These are phyloP conservation scores for Penicillium soppii DNA, from an alignment of 495 filamentous ascomycete genomes.

Conservation along the genomic window DNA sequence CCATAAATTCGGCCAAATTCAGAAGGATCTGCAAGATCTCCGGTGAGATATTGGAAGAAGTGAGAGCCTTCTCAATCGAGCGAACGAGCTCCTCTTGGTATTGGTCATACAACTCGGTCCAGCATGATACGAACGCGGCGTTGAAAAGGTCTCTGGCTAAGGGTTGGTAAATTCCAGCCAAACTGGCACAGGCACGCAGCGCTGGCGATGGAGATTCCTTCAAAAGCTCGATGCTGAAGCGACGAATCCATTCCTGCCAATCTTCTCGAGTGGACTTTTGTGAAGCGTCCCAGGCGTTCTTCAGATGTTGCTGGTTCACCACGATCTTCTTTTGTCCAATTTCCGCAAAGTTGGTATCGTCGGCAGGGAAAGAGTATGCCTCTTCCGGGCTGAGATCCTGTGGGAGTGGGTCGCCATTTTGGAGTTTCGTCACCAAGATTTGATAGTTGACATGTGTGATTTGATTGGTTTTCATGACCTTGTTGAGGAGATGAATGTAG, in stretches of 20 bases:
- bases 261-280: conserved; percentile 96
- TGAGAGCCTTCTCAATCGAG: conserved; percentile 92
- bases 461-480: conserved; percentile 61
- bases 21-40: conserved; percentile 93
- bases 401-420: conserved; percentile 89
- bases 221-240: conserved; percentile 92
- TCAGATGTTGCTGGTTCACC: conserved; percentile 95
- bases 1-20: conserved; percentile 98
- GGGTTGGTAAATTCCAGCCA: conserved; percentile 87
- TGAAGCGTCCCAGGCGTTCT: conserved; percentile 94
- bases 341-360: conserved; percentile 78
- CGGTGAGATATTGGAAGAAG: conserved; percentile 87
- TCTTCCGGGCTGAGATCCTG: conserved; percentile 92
- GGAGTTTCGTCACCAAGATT: conserved; percentile 82
- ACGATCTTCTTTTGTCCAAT: conserved; percentile 89
- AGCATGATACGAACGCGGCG: conserved; percentile 96
- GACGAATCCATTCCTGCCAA: conserved; percentile 98
- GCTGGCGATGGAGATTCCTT: conserved; percentile 96
- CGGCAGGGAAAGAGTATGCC: conserved; percentile 70
- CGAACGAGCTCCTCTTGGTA: conserved; percentile 93
- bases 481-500: conserved; percentile 88
- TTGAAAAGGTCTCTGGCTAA: conserved; percentile 95
- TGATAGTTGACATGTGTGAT: conserved; percentile 87
- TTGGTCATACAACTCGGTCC: conserved; percentile 94
- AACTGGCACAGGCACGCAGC: conserved; percentile 83